Evolutionary conservation across 1,139 yeast genomes (phyloP), one percentile per base, ranked within the genome.

Genomic region (Geotrichum cucujoidarum): DNA sequence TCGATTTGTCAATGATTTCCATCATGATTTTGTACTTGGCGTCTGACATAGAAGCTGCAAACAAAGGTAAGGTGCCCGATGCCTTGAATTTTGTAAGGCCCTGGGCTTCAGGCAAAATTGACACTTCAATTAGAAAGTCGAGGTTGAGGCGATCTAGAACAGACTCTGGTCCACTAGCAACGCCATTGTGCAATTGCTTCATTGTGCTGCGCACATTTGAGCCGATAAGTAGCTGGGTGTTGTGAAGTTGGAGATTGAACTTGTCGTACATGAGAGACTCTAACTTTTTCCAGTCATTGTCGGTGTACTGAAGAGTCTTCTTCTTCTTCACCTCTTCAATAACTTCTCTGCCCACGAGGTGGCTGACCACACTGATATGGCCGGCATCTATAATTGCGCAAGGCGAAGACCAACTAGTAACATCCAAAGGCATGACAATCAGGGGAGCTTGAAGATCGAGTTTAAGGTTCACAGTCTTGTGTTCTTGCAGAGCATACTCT

Each of bases 301-400:
- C 77, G 1, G 80, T 77, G 63, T 89, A 89, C 53, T 75, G 78
- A 41, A 77, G 77, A 5, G 78, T 74, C 37, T 75, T 72, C 62
- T 87, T 80, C 7, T 78, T 71, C 59, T 83, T 88, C 45, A 90
- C 78, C 53, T 83, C 83, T 46, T 83, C 81, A 34, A 89, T 77
- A 44, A 78, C 79, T 2, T 77, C 75, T 57, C 78, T 78, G 43
- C 87, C 87, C 1, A 83, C 95, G 40, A 90, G 73, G 55, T 89
- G 92, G 63, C 96, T 87, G 1, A 74, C 69, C 6, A 92, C 80
- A 58, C 90, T 82, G 30, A 94, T 83, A 64, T 92, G 97, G 60
- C 99, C 99, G 13, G 97, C 97, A 74, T 94, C 98, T 49, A 94
- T 73, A 13, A 92, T 79, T 3, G 92, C 90, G 53, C 95, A 95